A percentile compares a stretch with the other conserved stretches of the same genome.
Conservation (phyloP, 768 basidiomycete genomes). For the Xerocomellus chrysenteron region DNA sequence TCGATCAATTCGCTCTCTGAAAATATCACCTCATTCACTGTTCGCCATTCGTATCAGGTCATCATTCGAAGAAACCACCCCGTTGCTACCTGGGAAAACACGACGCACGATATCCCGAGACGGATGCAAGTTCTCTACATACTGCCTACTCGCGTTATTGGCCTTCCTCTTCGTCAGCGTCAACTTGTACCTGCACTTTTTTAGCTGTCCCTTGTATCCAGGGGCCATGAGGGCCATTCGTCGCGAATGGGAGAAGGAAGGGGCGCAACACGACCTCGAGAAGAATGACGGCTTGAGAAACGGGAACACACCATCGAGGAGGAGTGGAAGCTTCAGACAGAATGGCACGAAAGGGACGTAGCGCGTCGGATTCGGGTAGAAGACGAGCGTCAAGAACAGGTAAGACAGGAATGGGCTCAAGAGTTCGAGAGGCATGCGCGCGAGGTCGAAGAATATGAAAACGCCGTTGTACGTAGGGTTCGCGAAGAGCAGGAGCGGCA, state of each 20-base stretch:
- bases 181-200: slow-evolving; percentile 5
- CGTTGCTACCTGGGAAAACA: slow-evolving; percentile 6
- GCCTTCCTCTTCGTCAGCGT: background rate
- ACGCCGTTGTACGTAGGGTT: background rate
- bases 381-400: slow-evolving; percentile 6
- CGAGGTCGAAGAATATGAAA: background rate
- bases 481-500: slow-evolving; percentile 8
- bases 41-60: background rate
- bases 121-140: background rate
- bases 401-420: slow-evolving; percentile 1
- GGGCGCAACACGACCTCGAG: background rate
- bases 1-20: background rate
- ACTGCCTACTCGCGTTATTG: background rate
- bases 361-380: slow-evolving; percentile 3
- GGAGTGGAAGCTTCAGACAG: slow-evolving; percentile 10
- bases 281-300: slow-evolving; percentile 10
- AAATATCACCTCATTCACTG: background rate
- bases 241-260: slow-evolving; percentile 10
- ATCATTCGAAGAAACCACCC: slow-evolving; percentile 3
- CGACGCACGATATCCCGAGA: background rate
- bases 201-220: slow-evolving; percentile 11
- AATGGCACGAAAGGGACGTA: slow-evolving; percentile 13
- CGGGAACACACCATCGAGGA: background rate
- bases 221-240: slow-evolving; percentile 6
- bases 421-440: slow-evolving; percentile 4